Base-by-base conservation (phyloP, 805 yeast species). In the Lipomyces spencermartinsiae region DNA sequence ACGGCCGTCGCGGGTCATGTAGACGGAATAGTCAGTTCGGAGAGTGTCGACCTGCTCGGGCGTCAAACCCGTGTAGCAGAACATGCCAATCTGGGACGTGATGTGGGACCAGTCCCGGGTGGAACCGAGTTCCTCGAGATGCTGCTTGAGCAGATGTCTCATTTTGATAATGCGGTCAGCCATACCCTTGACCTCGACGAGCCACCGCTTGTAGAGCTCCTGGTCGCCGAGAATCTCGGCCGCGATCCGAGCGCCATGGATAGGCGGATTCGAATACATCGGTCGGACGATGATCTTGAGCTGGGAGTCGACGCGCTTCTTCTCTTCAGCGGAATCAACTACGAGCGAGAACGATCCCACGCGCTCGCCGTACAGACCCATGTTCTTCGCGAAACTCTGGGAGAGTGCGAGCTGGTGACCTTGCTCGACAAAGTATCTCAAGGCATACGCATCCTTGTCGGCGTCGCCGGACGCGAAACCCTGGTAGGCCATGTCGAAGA, bases 321-420 rank as follows among this genome's bases (percentile, higher is more conserved):
- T 76, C 69, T 78, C 83, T 75, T 83, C 84, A 71, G 77, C 81
- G 65, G 83, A 77, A 16, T 83, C 86, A 56, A 85, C 83, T 34
- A 85, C 80, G 37, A 85, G 80, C 61, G 89, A 87, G 72, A 93
- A 82, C 12, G 97, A 91, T 7, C 98, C 98, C 56, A 91, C 91
- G 77, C 98, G 87, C 82, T 94, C 97, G 75, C 98, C 98, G 78
- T 93, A 93, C 75, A 93, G 86, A 51, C 98, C 98, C 87, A 92
- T 89, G 80, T 93, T 93, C 79, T 93, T 93, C 67, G 97, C 97
- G 81, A 93, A 93, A 5, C 97, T 91, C 80, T 93, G 98, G 77
- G 97, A 90, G 65, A 93, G 85, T 6, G 78, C 78, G 54, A 83
- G 71, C 59, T 80, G 80, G 61, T 75, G 76, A 58, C 80, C 80